These are phyloP conservation scores for Podaxis sp. DNA, from an alignment of 768 basidiomycete genomes.

Conservation along the genomic window DNA sequence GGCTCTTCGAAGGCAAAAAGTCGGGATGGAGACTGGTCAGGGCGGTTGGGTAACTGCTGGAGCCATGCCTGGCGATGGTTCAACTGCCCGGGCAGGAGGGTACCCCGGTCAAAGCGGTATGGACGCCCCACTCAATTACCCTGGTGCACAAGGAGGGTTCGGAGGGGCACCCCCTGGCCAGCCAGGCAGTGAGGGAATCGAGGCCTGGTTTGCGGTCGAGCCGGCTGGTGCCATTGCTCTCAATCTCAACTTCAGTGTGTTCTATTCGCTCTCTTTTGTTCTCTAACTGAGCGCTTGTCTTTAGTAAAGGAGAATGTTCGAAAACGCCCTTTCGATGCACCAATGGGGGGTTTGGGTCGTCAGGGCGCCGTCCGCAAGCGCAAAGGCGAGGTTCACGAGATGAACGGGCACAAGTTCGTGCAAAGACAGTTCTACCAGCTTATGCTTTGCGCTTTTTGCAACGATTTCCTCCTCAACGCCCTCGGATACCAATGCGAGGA, in stretches of 20 bases:
- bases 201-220: constrained; percentile 97
- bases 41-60: constrained; percentile 96
- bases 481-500: constrained; percentile 99
- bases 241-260: constrained; percentile 89
- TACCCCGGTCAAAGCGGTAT: constrained; percentile 37
- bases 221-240: constrained; percentile 93
- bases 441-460: constrained; percentile 97
- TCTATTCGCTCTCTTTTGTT: constrained; percentile 9
- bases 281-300: constrained; percentile 15
- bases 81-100: constrained; percentile 23
- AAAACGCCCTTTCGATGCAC: constrained; percentile 91
- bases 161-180: constrained; percentile 35
- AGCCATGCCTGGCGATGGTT: constrained; percentile 71
- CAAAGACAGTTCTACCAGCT: constrained; percentile 98
- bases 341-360: constrained; percentile 85
- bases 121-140: constrained; percentile 49
- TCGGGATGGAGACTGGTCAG: constrained; percentile 80
- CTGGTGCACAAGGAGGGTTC: constrained; percentile 33
- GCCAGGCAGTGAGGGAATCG: constrained; percentile 70
- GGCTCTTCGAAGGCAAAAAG: constrained; percentile 88
- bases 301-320: constrained; percentile 97
- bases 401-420: constrained; percentile 99
- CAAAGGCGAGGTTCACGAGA: constrained; percentile 97
- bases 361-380: constrained; percentile 98
- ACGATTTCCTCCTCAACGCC: constrained; percentile 95